phyloP scores from a whole-genome alignment of 768 basidiomycete genomes.

The Pholiota microspora region DNA sequence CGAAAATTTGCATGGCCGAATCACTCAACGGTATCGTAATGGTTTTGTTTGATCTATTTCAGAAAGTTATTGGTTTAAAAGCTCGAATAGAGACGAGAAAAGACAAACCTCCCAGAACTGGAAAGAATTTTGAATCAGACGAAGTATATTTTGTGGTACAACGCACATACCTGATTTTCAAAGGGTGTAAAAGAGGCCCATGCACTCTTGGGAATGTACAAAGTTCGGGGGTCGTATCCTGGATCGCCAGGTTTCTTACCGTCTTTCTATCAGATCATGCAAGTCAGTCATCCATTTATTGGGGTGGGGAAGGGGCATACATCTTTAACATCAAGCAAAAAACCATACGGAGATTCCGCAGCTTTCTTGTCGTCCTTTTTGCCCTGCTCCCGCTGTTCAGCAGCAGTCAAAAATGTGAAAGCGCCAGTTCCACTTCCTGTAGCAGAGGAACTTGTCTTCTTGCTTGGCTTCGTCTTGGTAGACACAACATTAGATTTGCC shows the following conservation, averaged over 20 bases:
- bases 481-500: constrained; percentile 17
- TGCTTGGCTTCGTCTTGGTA: constrained; percentile 25
- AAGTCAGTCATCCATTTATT: constrained; percentile 1
- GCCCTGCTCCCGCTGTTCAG: constrained; percentile 71
- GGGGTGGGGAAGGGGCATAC: constrained; percentile 34
- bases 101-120: constrained; percentile 74
- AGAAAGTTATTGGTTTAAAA: not conserved
- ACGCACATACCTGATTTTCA: constrained; percentile 71
- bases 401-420: constrained; percentile 71
- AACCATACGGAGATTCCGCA: constrained; percentile 72
- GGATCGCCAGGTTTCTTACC: constrained; percentile 73
- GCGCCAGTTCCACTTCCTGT: constrained; percentile 21
- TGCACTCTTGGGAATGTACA: constrained; percentile 71
- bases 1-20: constrained; percentile 14
- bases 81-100: constrained; percentile 1
- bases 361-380: constrained; percentile 84
- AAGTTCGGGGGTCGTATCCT: constrained; percentile 87
- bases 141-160: not conserved
- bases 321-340: constrained; percentile 71
- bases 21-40: constrained; percentile 81
- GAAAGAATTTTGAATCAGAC: not conserved
- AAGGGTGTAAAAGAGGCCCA: constrained; percentile 92
- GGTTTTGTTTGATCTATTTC: constrained; percentile 88
- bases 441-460: constrained; percentile 25
- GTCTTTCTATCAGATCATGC: constrained; percentile 61